Conservation (phyloP, 106 monocot genomes). For the Dendrobium catenatum region DNA sequence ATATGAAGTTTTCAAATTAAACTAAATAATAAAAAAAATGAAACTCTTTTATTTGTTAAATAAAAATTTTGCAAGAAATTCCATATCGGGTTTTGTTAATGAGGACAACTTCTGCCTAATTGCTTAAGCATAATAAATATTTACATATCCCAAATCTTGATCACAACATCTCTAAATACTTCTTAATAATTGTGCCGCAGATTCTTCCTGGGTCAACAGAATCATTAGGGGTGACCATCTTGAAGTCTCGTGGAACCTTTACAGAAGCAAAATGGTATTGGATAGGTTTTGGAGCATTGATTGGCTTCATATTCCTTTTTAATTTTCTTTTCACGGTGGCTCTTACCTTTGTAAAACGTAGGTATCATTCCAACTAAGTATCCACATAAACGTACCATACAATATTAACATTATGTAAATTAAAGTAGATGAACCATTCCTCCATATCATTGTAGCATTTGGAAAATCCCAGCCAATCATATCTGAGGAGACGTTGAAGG, state of each 20-base stretch:
- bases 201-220: constrained; percentile 4
- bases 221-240: constrained; percentile 9
- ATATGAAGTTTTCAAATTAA: too few relatives aligned
- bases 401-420: background rate
- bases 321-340: constrained; percentile 16
- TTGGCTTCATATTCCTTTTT: constrained; percentile 22
- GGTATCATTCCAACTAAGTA: background rate
- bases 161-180: background rate
- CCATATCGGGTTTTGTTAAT: background rate
- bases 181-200: background rate
- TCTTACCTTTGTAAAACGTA: constrained; percentile 25
- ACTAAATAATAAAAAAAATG: too few relatives aligned
- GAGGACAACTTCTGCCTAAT: background rate
- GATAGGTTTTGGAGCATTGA: constrained; percentile 20
- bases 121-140: background rate
- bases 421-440: background rate
- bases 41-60: background rate
- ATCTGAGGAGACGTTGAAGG: constrained; percentile 19
- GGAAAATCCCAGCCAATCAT: constrained; percentile 17
- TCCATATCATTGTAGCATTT: constrained; percentile 12
- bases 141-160: background rate
- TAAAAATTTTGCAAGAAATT: background rate
- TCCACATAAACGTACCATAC: background rate
- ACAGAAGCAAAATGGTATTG: constrained; percentile 25
- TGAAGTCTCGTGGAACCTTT: constrained; percentile 17